Evolutionary conservation across 2,329 filamentous ascomycete species (phyloP).

Genomic region (Moelleriella libera): DNA sequence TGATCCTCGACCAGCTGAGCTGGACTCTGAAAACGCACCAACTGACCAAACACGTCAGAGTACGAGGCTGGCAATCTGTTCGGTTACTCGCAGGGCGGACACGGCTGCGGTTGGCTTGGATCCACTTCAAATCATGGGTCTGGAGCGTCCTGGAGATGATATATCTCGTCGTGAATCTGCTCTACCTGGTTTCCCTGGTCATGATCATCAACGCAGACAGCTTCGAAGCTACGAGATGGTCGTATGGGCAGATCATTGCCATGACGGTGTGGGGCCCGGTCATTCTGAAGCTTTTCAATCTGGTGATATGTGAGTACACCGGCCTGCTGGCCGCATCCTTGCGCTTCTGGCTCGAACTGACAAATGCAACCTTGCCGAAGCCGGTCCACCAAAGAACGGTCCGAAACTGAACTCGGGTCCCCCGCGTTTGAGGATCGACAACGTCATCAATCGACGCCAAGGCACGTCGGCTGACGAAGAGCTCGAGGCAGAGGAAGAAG

Average conservation of each 20-base stretch:
- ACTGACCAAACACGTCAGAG: conserved; percentile 14
- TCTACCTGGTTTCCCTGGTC: conserved; percentile 22
- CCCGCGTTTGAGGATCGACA: conserved; percentile 23
- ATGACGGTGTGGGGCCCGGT: conserved; percentile 24
- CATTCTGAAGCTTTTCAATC: conserved; percentile 23
- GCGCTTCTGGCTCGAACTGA: not conserved
- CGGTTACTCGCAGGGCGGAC: conserved; percentile 12
- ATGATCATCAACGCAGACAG: conserved; percentile 20
- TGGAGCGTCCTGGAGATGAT: conserved; percentile 21
- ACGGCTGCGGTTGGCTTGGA: conserved; percentile 13
- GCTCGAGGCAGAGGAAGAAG: not conserved
- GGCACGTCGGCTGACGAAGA: conserved; percentile 5
- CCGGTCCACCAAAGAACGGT: conserved; percentile 22
- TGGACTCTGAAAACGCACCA: conserved; percentile 22
- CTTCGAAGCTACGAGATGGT: conserved; percentile 20
- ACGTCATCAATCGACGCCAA: conserved; percentile 20
- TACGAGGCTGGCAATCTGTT: conserved; percentile 17
- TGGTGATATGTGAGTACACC: conserved; percentile 19
- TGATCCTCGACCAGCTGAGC: conserved; percentile 18
- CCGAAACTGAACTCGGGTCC: conserved; percentile 20
- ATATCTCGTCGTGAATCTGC: conserved; percentile 21
- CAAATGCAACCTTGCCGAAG: conserved; percentile 7
- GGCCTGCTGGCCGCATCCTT: not conserved
- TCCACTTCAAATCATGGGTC: conserved; percentile 15
- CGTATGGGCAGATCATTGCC: conserved; percentile 24